Base-by-base conservation (phyloP, 2,329 filamentous ascomycete species). In the Sclerotinia sclerotiorum region DNA sequence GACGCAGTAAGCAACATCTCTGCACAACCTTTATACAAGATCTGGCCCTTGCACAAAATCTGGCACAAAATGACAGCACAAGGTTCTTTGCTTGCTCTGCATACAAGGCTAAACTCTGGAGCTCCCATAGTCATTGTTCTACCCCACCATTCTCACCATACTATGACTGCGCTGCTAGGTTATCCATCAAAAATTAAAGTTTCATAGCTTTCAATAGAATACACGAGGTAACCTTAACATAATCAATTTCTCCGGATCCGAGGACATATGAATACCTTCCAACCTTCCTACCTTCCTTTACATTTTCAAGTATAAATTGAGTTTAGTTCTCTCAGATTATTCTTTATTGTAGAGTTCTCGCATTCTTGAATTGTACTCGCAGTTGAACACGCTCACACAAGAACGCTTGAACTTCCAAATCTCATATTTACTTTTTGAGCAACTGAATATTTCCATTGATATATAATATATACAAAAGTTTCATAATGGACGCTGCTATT, bases 401-500 rank as follows among this genome's bases (percentile, higher is more conserved):
- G 39, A 42, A 52, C n/a, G 5, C 1, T 7, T 21, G 29, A 63
- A 15, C 6, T 63, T 64, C 32, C 3, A 52, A 65, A 17, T 32
- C 54, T 21, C 11, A 35, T 27, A 17, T n/a, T 8, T 27, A 44
- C 35, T n/a, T 46, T 35, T 46, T 67, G 17, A 21, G 13, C 56
- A 57, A 42, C 21, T 24, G 29, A 27, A 17, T 5, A 11, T 7
- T 32, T 35, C 60, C 24, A 51, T 62, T 62, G 27, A 17, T 27
- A 42, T 24, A 44, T 27, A 3, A 55, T 21, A 55, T 54, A 65
- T 66, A 63, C 65, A 67, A 13, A 29, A 62, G 44, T 56, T 35
- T 56, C 57, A 71, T 80, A 72, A 99, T 99, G 95, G 95, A 99
- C 79, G 85, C 91, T 24, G 88, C 93, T 60, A 93, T 98, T 76